Conservation (phyloP, 2,329 filamentous ascomycete genomes). For the Tetracladium maxilliforme region DNA sequence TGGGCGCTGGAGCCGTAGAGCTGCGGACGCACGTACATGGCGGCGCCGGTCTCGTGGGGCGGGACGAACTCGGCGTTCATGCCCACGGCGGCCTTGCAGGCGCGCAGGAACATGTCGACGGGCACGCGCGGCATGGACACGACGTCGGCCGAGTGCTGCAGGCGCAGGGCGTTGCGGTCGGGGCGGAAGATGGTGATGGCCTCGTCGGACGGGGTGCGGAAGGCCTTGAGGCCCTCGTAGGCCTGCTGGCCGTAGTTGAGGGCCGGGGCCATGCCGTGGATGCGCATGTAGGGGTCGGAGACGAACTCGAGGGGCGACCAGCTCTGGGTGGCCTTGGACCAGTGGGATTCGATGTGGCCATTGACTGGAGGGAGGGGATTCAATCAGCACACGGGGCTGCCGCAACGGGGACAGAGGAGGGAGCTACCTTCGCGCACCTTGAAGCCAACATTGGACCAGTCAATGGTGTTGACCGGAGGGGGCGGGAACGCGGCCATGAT, state of each 20-base stretch:
- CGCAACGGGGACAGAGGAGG: background rate
- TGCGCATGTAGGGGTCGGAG: slow-evolving; percentile 65
- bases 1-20: slow-evolving; percentile 81
- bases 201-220: slow-evolving; percentile 57
- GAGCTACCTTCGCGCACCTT: slow-evolving; percentile 68
- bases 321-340: slow-evolving; percentile 55
- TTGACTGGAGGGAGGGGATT: slow-evolving; percentile 50
- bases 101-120: slow-evolving; percentile 58
- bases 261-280: slow-evolving; percentile 90
- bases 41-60: slow-evolving; percentile 74
- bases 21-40: slow-evolving; percentile 84
- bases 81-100: slow-evolving; percentile 66
- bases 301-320: slow-evolving; percentile 75
- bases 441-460: slow-evolving; percentile 92
- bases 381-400: too few species aligned
- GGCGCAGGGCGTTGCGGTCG: slow-evolving; percentile 65
- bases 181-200: slow-evolving; percentile 80
- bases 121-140: slow-evolving; percentile 76
- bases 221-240: slow-evolving; percentile 97
- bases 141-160: slow-evolving; percentile 73
- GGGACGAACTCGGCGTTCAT: slow-evolving; percentile 87
- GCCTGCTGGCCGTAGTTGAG: slow-evolving; percentile 97
- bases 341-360: slow-evolving; percentile 83
- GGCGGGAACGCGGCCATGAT: slow-evolving; percentile 69
- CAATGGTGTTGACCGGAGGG: slow-evolving; percentile 62